These are phyloP conservation scores for Warburgia ugandensis DNA, from an alignment of 164 flowering plant genomes.

Conservation along the genomic window DNA sequence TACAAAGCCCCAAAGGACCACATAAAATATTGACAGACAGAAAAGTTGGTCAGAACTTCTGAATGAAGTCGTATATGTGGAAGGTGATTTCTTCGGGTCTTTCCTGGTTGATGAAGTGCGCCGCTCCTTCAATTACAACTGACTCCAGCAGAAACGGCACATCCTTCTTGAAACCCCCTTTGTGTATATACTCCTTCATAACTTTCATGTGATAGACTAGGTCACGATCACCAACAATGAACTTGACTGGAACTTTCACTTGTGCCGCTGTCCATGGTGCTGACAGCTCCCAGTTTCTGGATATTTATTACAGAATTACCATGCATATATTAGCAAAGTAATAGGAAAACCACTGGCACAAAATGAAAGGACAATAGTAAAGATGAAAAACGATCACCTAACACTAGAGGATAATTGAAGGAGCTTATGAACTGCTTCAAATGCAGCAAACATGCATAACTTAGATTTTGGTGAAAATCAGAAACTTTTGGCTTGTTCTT, in stretches of 20 bases:
- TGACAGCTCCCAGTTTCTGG: conserved; percentile 45
- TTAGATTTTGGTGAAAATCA: too few species aligned
- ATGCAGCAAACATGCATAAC: too few species aligned
- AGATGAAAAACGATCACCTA: too few species aligned
- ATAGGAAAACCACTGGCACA: background rate
- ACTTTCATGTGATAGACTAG: conserved; percentile 22
- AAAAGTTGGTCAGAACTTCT: background rate
- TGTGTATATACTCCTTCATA: conserved; percentile 24
- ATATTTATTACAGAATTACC: background rate
- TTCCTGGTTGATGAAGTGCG: conserved; percentile 11
- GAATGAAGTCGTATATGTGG: conserved; percentile 8
- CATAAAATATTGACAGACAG: too few species aligned
- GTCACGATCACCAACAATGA: conserved; percentile 36
- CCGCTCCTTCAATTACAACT: conserved; percentile 10
- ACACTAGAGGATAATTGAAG: background rate
- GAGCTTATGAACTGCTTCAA: too few species aligned
- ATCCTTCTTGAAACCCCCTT: conserved; percentile 19
- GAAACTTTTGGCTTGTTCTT: too few species aligned
- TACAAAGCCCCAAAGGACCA: too few species aligned
- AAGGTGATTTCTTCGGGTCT: conserved; percentile 7
- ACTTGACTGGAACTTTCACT: conserved; percentile 36
- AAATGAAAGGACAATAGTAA: background rate
- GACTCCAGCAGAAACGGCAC: conserved; percentile 10
- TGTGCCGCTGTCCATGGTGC: conserved; percentile 47
- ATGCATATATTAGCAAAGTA: too few species aligned